A percentile compares a stretch with the other conserved stretches of the same genome.
phyloP scores from a whole-genome alignment of 2,329 filamentous ascomycete genomes.

The Sarocladiaceae sp. region DNA sequence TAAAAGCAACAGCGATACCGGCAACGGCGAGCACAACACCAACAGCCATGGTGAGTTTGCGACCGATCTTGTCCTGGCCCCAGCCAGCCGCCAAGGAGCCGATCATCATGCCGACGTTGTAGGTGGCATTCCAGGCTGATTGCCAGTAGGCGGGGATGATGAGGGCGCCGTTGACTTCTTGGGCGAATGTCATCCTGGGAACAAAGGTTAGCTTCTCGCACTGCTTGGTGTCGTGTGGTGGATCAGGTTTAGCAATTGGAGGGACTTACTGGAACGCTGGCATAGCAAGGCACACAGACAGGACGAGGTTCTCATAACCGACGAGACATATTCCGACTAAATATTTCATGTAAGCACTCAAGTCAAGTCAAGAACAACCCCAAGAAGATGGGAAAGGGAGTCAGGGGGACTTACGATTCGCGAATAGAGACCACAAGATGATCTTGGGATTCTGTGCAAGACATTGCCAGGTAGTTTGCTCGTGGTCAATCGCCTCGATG shows the following conservation, averaged over 20 bases:
- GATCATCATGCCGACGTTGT: constrained; percentile 17
- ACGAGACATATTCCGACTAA: constrained; percentile 8
- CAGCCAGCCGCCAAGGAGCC: constrained; percentile 16
- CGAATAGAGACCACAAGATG: background rate
- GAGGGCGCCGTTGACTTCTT: constrained; percentile 15
- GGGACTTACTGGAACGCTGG: constrained; percentile 17
- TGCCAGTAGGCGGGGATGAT: constrained; percentile 20
- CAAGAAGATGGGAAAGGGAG: background rate
- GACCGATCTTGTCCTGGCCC: constrained; percentile 17
- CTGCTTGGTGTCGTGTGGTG: background rate
- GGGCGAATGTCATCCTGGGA: constrained; percentile 15
- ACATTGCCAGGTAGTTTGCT: background rate
- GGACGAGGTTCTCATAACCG: constrained; percentile 16
- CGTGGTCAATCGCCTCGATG: background rate
- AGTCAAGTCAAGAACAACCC: background rate
- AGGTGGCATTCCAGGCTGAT: constrained; percentile 18
- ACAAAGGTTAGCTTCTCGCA: background rate
- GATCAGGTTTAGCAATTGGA: background rate
- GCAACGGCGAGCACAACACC: constrained; percentile 11
- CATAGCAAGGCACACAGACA: constrained; percentile 17
- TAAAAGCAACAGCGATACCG: constrained; percentile 16
- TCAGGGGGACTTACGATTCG: background rate
- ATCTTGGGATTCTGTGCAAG: constrained; percentile 1
- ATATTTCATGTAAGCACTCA: background rate
- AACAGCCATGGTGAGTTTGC: constrained; percentile 14